Conservation (phyloP, 2,329 filamentous ascomycete genomes). For the Aspergillus pseudotamarii region DNA sequence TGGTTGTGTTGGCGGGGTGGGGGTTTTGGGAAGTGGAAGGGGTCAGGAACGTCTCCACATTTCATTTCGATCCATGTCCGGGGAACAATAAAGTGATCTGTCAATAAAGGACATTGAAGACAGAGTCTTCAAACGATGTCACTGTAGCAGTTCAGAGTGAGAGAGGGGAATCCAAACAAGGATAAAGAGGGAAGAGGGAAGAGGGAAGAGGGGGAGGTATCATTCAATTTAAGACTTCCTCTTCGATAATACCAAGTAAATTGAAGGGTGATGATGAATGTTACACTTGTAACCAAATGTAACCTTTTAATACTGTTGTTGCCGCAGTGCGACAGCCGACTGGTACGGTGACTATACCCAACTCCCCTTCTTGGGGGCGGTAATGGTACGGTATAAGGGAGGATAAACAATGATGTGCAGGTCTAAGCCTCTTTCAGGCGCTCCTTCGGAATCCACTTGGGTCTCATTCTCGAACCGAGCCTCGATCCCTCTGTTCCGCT, state of each 20-base stretch:
- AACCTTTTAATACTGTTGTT: background rate
- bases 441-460: conserved; percentile 3
- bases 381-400: background rate
- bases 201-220: background rate
- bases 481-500: background rate
- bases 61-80: background rate
- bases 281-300: background rate
- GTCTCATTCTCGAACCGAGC: background rate
- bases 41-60: background rate
- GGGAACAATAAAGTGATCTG: background rate
- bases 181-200: background rate
- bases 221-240: background rate
- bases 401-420: background rate
- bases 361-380: background rate
- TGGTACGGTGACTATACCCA: too few relatives aligned
- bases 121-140: background rate
- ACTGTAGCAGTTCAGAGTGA: background rate
- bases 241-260: too few relatives aligned
- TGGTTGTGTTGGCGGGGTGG: background rate
- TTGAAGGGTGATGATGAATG: too few relatives aligned
- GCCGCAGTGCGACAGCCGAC: background rate
- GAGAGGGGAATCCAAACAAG: background rate
- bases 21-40: background rate
- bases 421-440: background rate
- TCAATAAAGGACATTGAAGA: background rate